Conservation (phyloP, 129 eudicot genomes). For the Smallanthus sonchifolius region DNA sequence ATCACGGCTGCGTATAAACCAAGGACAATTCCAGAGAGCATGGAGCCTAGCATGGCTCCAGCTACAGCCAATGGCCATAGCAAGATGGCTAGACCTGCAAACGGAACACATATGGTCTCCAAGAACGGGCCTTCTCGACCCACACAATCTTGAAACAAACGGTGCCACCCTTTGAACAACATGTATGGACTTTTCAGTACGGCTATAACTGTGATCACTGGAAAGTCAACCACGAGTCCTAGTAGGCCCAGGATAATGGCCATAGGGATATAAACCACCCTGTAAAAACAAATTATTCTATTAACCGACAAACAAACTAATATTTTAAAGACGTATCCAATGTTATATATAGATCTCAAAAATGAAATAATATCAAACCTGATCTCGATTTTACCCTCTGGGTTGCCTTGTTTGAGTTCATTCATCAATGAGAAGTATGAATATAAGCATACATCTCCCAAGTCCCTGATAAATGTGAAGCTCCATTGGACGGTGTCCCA, state of each 20-base stretch:
- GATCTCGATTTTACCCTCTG: conserved; percentile 65
- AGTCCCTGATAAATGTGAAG: conserved; percentile 70
- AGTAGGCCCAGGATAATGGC: conserved; percentile 52
- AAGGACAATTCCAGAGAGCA: conserved; percentile 55
- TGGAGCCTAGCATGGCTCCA: conserved; percentile 79
- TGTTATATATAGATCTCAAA: not conserved
- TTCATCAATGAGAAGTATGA: conserved; percentile 71
- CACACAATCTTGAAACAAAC: conserved; percentile 81
- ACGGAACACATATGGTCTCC: conserved; percentile 92
- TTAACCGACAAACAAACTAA: not conserved
- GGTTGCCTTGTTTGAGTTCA: conserved; percentile 55
- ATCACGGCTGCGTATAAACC: conserved; percentile 86
- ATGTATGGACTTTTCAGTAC: conserved; percentile 70
- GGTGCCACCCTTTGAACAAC: conserved; percentile 91
- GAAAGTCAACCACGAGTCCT: conserved; percentile 67
- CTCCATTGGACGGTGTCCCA: conserved; percentile 62
- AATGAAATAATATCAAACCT: conserved; percentile 45
- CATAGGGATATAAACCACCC: conserved; percentile 53
- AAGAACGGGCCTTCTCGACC: conserved; percentile 97
- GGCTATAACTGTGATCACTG: conserved; percentile 66
- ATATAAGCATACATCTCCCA: conserved; percentile 56
- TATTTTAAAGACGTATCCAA: not conserved
- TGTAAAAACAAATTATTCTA: conserved; percentile 25
- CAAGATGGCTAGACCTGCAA: conserved; percentile 91
- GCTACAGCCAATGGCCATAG: conserved; percentile 94